phyloP scores from a whole-genome alignment of 768 basidiomycete genomes.

The Dioszegia hungarica region DNA sequence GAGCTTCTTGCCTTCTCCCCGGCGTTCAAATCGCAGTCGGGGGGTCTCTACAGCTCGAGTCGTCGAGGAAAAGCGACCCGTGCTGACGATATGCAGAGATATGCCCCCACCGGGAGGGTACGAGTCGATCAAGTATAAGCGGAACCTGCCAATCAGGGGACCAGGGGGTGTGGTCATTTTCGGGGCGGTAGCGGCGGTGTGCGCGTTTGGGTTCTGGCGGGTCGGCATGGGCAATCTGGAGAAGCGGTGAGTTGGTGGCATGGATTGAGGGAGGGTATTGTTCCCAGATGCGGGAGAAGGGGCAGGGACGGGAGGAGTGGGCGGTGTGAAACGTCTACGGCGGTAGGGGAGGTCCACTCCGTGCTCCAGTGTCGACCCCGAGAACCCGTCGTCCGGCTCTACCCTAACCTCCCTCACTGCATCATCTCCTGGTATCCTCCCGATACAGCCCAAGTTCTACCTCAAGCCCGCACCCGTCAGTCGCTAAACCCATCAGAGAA shows the following conservation, averaged over 20 bases:
- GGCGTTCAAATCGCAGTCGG: background rate
- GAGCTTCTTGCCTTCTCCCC: background rate
- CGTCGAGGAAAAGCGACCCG: no score
- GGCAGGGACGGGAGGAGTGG: background rate
- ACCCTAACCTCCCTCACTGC: background rate
- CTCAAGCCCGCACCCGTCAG: background rate
- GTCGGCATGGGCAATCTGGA: constrained; percentile 86
- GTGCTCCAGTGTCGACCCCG: no score
- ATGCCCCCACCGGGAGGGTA: constrained; percentile 94
- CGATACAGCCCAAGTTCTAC: background rate
- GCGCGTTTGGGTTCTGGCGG: constrained; percentile 86
- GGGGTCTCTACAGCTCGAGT: background rate
- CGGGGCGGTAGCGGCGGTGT: constrained; percentile 76
- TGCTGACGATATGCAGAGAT: constrained; percentile 58
- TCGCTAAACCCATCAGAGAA: no score
- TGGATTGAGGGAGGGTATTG: background rate
- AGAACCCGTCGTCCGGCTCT: no score
- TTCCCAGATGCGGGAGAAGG: background rate
- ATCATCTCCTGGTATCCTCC: background rate
- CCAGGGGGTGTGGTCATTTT: constrained; percentile 71
- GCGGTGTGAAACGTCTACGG: no score
- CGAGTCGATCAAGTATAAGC: constrained; percentile 87
- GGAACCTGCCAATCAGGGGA: constrained; percentile 78
- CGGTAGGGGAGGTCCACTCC: no score
- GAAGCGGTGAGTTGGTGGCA: constrained; percentile 74